These are phyloP conservation scores for Lunularia cruciata DNA, from an alignment of 225 moss, liverwort and hornwort genomes.

Conservation along the genomic window DNA sequence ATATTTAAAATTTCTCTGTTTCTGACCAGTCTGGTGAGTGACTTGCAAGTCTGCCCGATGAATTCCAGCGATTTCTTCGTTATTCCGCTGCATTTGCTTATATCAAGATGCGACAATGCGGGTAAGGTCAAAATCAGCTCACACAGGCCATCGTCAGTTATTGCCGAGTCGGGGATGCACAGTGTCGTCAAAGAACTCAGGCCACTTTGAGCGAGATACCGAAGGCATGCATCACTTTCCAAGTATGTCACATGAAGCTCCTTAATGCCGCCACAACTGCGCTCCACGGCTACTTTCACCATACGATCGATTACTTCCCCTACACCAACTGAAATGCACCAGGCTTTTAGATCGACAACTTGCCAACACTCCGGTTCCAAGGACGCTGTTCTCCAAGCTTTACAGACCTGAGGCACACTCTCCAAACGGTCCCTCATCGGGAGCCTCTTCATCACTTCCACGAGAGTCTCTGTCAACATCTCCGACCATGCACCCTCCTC, in stretches of 20 bases:
- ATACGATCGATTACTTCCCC: slow-evolving; percentile 23
- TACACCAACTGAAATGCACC: neutral
- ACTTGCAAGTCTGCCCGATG: slow-evolving; percentile 24
- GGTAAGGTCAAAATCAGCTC: slow-evolving; percentile 16
- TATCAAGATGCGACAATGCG: slow-evolving; percentile 18
- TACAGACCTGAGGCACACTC: slow-evolving; percentile 28
- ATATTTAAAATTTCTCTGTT: slow-evolving; percentile 3
- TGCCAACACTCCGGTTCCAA: slow-evolving; percentile 31
- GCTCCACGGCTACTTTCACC: slow-evolving; percentile 17
- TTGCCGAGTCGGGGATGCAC: slow-evolving; percentile 11
- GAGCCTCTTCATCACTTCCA: slow-evolving; percentile 24
- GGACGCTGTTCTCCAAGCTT: slow-evolving; percentile 25
- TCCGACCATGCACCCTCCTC: slow-evolving; percentile 18
- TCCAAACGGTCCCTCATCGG: slow-evolving; percentile 23
- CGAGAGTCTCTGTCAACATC: slow-evolving; percentile 29
- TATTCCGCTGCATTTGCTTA: slow-evolving; percentile 22
- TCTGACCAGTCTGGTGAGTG: slow-evolving; percentile 17
- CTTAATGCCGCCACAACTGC: slow-evolving; percentile 16
- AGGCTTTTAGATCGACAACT: slow-evolving; percentile 13
- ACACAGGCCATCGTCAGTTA: slow-evolving; percentile 24
- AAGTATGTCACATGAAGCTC: slow-evolving; percentile 26
- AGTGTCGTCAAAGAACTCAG: slow-evolving; percentile 23
- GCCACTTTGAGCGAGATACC: slow-evolving; percentile 16
- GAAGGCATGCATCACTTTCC: slow-evolving; percentile 19
- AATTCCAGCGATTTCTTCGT: slow-evolving; percentile 10